Percentiles rank a stretch among this genome's conserved stretches.
Conservation (phyloP, 2,329 filamentous ascomycete genomes). For the Pyrenophora tritici-repentis region DNA sequence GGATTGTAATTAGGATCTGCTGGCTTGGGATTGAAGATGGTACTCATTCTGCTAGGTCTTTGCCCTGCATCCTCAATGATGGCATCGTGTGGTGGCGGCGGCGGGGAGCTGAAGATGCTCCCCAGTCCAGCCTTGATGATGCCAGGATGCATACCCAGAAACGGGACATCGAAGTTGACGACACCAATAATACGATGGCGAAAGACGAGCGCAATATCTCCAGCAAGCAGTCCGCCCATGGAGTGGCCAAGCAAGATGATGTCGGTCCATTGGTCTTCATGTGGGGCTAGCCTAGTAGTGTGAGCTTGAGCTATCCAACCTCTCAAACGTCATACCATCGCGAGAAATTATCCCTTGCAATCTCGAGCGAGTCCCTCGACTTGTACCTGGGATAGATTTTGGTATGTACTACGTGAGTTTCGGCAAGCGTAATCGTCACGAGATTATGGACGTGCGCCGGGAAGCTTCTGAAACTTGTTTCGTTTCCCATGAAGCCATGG, state of each 20-base stretch:
- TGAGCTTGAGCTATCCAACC: too few species aligned
- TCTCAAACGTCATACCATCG: conserved; percentile 58
- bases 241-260: conserved; percentile 84
- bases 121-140: conserved; percentile 81
- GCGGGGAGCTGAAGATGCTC: conserved; percentile 69
- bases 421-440: conserved; percentile 67
- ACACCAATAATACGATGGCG: conserved; percentile 79
- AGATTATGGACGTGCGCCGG: conserved; percentile 84
- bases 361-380: conserved; percentile 71
- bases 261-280: conserved; percentile 75
- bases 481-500: conserved; percentile 88
- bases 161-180: conserved; percentile 83
- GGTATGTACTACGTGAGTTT: conserved; percentile 80
- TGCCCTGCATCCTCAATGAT: conserved; percentile 21
- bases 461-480: conserved; percentile 85
- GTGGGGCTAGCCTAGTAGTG: conserved; percentile 67
- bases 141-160: conserved; percentile 86
- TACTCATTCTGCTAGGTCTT: conserved; percentile 41
- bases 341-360: conserved; percentile 83
- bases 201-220: conserved; percentile 76
- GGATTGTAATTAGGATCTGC: conserved; percentile 73
- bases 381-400: conserved; percentile 85
- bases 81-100: conserved; percentile 34
- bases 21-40: conserved; percentile 46
- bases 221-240: conserved; percentile 83